These are phyloP conservation scores for Racocetra persica DNA, from an alignment of 371 early-diverging fungal species.

Conservation along the genomic window DNA sequence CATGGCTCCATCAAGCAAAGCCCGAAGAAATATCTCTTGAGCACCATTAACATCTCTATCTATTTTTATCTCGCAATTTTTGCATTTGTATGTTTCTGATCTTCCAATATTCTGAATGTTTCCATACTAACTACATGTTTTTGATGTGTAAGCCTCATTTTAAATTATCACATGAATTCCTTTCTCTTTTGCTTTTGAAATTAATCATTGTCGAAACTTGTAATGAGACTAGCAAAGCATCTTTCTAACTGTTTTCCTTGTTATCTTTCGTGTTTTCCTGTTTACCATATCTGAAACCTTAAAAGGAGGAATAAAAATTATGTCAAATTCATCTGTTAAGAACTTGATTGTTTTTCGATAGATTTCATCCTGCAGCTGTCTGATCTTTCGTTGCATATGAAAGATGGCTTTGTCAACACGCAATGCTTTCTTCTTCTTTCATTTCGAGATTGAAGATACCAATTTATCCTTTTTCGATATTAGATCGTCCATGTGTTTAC, in stretches of 20 bases:
- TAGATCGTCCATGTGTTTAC: slow-evolving; percentile 31
- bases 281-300: slow-evolving; percentile 11
- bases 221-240: neutral
- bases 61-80: too few species aligned
- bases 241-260: neutral
- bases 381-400: neutral
- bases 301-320: slow-evolving; percentile 9
- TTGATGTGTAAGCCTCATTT: too few species aligned
- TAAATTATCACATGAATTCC: too few species aligned
- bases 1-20: too few species aligned
- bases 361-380: slow-evolving; percentile 17
- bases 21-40: too few species aligned
- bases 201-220: too few species aligned
- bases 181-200: too few species aligned
- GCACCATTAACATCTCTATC: too few species aligned
- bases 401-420: slow-evolving; percentile 25
- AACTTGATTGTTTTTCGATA: neutral
- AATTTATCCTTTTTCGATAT: slow-evolving; percentile 34
- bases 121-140: too few species aligned
- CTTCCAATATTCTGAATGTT: too few species aligned
- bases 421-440: neutral
- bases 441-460: slow-evolving; percentile 13
- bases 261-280: slow-evolving; percentile 18
- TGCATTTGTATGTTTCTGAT: too few species aligned
- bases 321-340: neutral